Evolutionary conservation across 169 alveolate species (phyloP).

Genomic region (Plasmodium ovale): DNA sequence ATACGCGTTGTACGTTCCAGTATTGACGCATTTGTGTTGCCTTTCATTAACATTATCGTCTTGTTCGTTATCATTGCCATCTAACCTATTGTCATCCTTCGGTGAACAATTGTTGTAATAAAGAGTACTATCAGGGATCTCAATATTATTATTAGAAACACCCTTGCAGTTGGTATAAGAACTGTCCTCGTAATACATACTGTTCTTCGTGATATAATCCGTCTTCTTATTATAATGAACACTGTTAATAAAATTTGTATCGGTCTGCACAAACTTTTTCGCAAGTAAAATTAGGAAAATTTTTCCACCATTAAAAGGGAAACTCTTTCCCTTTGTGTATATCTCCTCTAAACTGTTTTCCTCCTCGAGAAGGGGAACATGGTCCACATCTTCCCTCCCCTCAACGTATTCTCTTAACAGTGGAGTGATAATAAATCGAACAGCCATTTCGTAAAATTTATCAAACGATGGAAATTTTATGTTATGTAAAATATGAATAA

Average conservation of each 20-base stretch:
- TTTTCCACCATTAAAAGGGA: background rate
- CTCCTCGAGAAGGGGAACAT: background rate
- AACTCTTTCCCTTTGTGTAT: background rate
- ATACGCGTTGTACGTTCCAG: no score
- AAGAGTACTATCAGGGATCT: background rate
- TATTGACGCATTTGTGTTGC: no score
- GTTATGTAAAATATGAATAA: conserved; percentile 9
- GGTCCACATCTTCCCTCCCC: background rate
- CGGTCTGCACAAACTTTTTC: conserved; percentile 3
- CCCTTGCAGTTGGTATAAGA: background rate
- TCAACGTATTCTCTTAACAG: conserved; percentile 21
- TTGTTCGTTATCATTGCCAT: no score
- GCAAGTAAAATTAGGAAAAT: conserved; percentile 17
- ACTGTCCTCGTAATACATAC: background rate
- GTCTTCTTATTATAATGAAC: background rate
- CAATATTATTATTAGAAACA: background rate
- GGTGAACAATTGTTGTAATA: background rate
- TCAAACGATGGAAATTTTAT: background rate
- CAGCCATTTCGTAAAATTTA: conserved; percentile 20
- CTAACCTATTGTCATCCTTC: no score
- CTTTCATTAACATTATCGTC: no score
- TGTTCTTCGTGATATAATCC: background rate
- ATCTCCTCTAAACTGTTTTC: background rate
- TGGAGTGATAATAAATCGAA: conserved; percentile 29
- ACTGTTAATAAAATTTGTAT: background rate